These are phyloP conservation scores for Arachnomyces sp. DNA, from an alignment of 2,329 filamentous ascomycete species.

Conservation along the genomic window DNA sequence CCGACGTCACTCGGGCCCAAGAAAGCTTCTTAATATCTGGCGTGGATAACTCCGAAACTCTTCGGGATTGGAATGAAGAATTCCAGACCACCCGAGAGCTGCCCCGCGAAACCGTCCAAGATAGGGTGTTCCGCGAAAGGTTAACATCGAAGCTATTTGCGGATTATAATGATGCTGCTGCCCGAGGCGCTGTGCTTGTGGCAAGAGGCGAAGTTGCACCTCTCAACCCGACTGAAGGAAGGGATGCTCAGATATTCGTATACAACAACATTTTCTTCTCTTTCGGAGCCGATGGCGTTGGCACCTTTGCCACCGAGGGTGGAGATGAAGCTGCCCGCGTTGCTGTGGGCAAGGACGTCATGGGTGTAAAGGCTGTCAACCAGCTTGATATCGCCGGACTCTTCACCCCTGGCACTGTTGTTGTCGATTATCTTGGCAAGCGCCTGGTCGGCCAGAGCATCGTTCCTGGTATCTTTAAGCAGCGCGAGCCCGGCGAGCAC, in stretches of 20 bases:
- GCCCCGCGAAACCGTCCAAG: conserved; percentile 86
- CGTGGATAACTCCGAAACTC: conserved; percentile 84
- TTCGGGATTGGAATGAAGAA: conserved; percentile 98
- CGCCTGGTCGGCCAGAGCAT: conserved; percentile 96
- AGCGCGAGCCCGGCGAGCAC: conserved; percentile 92
- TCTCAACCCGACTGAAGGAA: conserved; percentile 85
- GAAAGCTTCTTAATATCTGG: conserved; percentile 86
- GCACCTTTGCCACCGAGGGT: conserved; percentile 92
- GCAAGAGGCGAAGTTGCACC: conserved; percentile 87
- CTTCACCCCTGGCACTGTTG: conserved; percentile 91
- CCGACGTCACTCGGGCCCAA: conserved; percentile 82
- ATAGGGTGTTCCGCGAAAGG: conserved; percentile 90
- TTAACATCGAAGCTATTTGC: conserved; percentile 93
- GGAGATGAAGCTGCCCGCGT: conserved; percentile 94
- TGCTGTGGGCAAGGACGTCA: conserved; percentile 92
- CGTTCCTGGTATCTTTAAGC: conserved; percentile 97
- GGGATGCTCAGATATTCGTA: conserved; percentile 94
- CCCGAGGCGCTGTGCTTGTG: conserved; percentile 82
- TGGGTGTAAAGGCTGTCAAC: conserved; percentile 89
- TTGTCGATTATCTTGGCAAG: conserved; percentile 94
- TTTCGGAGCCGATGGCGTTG: conserved; percentile 92
- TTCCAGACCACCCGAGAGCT: conserved; percentile 95
- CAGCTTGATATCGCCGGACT: conserved; percentile 91
- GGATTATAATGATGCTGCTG: conserved; percentile 93
- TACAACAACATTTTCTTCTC: conserved; percentile 99